Evolutionary conservation across 257 asterid species (phyloP).

Genomic region (Solanum sitiens): DNA sequence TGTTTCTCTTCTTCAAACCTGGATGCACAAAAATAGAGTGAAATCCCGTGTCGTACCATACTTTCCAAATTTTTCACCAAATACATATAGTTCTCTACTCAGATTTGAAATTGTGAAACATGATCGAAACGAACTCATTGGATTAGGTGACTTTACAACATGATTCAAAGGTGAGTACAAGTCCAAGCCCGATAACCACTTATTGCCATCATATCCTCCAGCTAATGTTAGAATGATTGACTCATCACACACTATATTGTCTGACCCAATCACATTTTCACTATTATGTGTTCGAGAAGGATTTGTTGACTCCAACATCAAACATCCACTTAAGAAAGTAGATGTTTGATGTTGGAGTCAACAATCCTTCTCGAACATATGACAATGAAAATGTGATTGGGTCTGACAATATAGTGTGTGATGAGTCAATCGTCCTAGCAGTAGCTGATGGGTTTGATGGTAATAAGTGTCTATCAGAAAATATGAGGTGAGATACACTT

Average conservation of each 20-base stretch:
- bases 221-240: constrained; percentile 29
- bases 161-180: constrained; percentile 56
- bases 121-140: constrained; percentile 50
- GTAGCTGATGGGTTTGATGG: constrained; percentile 74
- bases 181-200: constrained; percentile 47
- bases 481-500: no score
- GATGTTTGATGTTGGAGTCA: constrained; percentile 35
- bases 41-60: constrained; percentile 9
- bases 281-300: constrained; percentile 10
- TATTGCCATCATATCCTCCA: constrained; percentile 68
- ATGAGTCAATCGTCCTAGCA: constrained; percentile 31
- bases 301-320: constrained; percentile 32
- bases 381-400: constrained; percentile 7
- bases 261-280: constrained; percentile 8
- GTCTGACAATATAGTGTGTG: constrained; percentile 22
- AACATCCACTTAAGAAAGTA: constrained; percentile 21
- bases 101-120: constrained; percentile 43
- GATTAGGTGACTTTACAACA: constrained; percentile 38
- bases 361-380: constrained; percentile 12
- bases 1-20: no score
- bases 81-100: constrained; percentile 46
- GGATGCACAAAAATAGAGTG: no score
- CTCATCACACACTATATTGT: constrained; percentile 25
- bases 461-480: constrained; percentile 8
- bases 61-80: constrained; percentile 67